Conservation (phyloP, 768 basidiomycete species). For the Stropharia rugosoannulata region DNA sequence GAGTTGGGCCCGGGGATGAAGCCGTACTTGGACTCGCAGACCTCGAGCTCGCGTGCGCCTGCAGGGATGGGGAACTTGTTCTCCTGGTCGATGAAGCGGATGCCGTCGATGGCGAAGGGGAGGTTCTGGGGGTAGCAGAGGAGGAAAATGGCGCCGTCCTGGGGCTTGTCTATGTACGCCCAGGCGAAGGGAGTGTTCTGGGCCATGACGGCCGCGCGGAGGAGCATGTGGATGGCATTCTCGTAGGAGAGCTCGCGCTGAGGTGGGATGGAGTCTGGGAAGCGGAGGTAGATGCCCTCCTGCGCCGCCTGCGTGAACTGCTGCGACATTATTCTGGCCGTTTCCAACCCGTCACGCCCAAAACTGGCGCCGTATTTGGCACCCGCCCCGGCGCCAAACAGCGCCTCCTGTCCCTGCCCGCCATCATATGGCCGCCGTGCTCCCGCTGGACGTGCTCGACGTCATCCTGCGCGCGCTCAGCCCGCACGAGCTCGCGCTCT, state of each 20-base stretch:
- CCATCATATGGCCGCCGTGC: constrained; percentile 3
- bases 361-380: constrained; percentile 4
- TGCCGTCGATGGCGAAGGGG: constrained; percentile 72
- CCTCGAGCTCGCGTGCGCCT: constrained; percentile 69
- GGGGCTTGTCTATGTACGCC: constrained; percentile 77
- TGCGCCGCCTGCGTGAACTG: constrained; percentile 42
- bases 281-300: constrained; percentile 68
- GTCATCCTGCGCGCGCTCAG: constrained; percentile 16
- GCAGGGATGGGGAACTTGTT: constrained; percentile 54
- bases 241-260: constrained; percentile 59
- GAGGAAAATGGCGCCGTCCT: constrained; percentile 45
- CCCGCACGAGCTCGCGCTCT: constrained; percentile 16
- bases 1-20: constrained; percentile 59
- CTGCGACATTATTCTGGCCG: constrained; percentile 4
- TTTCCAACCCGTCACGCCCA: not conserved
- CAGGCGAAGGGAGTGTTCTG: constrained; percentile 63
- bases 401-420: not conserved
- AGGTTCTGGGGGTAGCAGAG: constrained; percentile 59
- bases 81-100: constrained; percentile 76
- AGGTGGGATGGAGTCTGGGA: constrained; percentile 61
- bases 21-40: constrained; percentile 70
- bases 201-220: constrained; percentile 57
- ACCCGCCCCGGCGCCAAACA: constrained; percentile 4
- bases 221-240: constrained; percentile 56
- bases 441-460: constrained; percentile 22